Percentiles rank a stretch among this genome's conserved stretches.
phyloP scores from a whole-genome alignment of 768 basidiomycete genomes.

The Russula griseocarnosa region DNA sequence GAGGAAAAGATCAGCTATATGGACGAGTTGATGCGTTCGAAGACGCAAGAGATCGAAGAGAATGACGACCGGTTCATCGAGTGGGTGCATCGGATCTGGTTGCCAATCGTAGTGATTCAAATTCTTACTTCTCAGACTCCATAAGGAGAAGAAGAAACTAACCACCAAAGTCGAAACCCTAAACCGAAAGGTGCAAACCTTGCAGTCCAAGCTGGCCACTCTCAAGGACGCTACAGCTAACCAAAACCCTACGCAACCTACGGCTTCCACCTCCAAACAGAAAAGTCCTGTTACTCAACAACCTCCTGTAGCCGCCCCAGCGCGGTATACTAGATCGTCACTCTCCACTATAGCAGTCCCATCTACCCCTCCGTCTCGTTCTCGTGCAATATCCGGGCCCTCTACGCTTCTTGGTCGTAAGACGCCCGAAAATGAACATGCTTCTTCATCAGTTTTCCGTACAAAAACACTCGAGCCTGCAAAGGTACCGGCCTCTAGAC shows the following conservation, averaged over 20 bases:
- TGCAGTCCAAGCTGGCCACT: constrained; percentile 62
- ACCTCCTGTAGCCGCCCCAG: constrained; percentile 13
- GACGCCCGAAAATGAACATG: constrained; percentile 46
- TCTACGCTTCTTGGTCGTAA: constrained; percentile 45
- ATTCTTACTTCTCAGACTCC: constrained; percentile 45
- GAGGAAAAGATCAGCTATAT: constrained; percentile 70
- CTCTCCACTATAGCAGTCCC: constrained; percentile 16
- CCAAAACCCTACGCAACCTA: constrained; percentile 18
- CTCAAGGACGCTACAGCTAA: constrained; percentile 42
- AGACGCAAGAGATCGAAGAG: constrained; percentile 76
- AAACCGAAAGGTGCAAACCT: constrained; percentile 64
- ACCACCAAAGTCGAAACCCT: constrained; percentile 63
- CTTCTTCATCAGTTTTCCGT: constrained; percentile 28
- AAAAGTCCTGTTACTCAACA: constrained; percentile 18
- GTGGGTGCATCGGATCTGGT: constrained; percentile 43
- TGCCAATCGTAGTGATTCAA: not conserved
- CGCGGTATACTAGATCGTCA: constrained; percentile 17
- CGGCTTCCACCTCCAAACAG: constrained; percentile 29
- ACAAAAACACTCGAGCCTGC: constrained; percentile 35
- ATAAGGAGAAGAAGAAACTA: constrained; percentile 80
- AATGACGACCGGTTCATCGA: constrained; percentile 78
- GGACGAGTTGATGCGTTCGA: constrained; percentile 64
- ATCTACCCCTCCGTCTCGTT: constrained; percentile 17
- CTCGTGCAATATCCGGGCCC: constrained; percentile 42
- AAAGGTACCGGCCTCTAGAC: not conserved